Base-by-base conservation (phyloP, 805 yeast species). In the Kodamaea hsintzibuensis region DNA sequence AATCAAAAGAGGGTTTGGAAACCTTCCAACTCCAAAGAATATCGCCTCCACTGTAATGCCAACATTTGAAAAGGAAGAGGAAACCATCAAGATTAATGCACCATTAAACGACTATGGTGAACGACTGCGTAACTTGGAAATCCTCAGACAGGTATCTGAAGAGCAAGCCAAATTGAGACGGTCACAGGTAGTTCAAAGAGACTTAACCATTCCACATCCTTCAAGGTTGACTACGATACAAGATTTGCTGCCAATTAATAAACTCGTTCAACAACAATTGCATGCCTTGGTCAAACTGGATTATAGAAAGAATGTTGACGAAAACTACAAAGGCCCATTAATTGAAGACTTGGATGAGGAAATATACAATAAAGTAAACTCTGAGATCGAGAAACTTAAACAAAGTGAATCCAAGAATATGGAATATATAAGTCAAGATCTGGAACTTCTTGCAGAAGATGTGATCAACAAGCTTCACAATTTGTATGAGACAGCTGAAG, bases 141-240 rank as follows among this genome's bases (percentile, higher is more conserved):
- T 62, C 12, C 57, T 62, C 14, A 61, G 63, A 40, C 62, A 62
- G 54, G 59, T 67, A 3, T 69, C 65, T 8, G 69, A 63, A 18
- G 70, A 70, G 51, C 62, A 62, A 52, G 64, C 70, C 4, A 65
- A 63, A 37, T 58, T 70, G 7, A 64, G 82, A 40, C 61, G 82
- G 47, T 79, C 87, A 0, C 76, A 70, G 54, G 84, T 72, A 1
- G 65, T 82, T 1, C 82, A 79, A 60, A 64, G 66, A 49, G 79
- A 73, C 0, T 68, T 84, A 7, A 70, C 73, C 0, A 69, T 80
- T 12, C 84, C 83, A 1, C 48, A 70, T 46, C 71, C 69, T 1
- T 47, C 12, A n/a, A 50, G n/a, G 39, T 17, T 52, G 19, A 19
- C 25, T 17, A 45, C 45, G 1, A n/a, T 38, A 1, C 52, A 47